phyloP scores from a whole-genome alignment of 2,329 filamentous ascomycete genomes.

The Pestalotiopsis sp. region DNA sequence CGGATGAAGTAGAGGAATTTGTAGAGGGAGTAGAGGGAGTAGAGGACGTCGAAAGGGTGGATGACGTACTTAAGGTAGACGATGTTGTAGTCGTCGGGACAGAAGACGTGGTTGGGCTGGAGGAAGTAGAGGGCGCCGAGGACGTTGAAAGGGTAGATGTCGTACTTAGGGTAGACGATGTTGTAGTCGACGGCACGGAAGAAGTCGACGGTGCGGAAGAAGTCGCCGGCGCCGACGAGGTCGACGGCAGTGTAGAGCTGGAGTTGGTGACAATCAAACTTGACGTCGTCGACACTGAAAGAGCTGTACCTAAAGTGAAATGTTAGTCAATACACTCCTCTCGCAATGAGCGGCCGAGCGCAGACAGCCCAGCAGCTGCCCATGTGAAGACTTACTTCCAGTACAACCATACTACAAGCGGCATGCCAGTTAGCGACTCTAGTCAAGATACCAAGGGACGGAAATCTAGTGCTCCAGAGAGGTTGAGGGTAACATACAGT shows the following conservation, averaged over 20 bases:
- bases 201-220: no score
- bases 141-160: neutral
- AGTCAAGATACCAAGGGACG: neutral
- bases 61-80: neutral
- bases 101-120: neutral
- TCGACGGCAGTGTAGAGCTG: neutral
- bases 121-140: neutral
- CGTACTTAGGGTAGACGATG: neutral
- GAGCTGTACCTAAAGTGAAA: neutral
- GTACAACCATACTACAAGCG: slow-evolving; percentile 3
- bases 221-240: neutral
- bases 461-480: neutral
- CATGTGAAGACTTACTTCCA: neutral
- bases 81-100: neutral
- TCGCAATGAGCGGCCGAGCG: neutral
- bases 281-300: neutral
- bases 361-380: no score
- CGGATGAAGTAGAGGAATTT: neutral
- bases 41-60: neutral
- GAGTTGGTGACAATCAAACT: neutral
- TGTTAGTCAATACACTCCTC: neutral
- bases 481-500: neutral
- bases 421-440: no score
- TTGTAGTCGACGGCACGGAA: neutral
- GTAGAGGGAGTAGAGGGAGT: neutral